These are phyloP conservation scores for Echria macrotheca DNA, from an alignment of 495 filamentous ascomycete species.

Conservation along the genomic window DNA sequence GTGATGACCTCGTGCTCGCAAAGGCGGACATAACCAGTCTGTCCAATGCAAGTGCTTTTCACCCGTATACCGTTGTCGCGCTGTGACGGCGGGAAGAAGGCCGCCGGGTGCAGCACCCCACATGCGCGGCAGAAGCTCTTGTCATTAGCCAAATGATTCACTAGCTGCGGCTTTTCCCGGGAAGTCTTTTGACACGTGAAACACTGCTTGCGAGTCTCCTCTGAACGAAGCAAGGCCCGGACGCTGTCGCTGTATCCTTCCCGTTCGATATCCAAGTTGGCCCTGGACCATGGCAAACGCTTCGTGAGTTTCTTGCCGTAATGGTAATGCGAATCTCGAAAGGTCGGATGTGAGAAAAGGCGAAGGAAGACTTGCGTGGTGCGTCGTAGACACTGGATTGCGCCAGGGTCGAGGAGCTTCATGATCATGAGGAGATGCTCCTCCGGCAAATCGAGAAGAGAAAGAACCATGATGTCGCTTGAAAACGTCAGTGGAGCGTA, in stretches of 20 bases:
- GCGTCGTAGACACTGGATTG: conserved; percentile 4
- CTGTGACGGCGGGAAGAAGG: conserved; percentile 1
- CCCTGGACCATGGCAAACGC: not conserved
- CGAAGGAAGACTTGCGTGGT: conserved; percentile 1
- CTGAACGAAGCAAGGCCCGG: not conserved
- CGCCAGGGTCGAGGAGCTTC: conserved; percentile 1
- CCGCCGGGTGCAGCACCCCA: not conserved
- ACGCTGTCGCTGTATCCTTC: not conserved
- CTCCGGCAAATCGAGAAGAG: conserved; percentile 1
- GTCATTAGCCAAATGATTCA: not conserved
- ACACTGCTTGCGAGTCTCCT: conserved; percentile 3
- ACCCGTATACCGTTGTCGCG: not conserved
- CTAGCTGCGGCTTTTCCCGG: not conserved
- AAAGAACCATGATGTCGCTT: not conserved
- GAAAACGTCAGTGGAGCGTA: too few species aligned
- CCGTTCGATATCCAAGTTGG: not conserved
- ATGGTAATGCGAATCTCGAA: not conserved
- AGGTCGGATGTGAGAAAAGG: not conserved
- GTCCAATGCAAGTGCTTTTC: conserved; percentile 1
- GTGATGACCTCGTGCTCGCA: conserved; percentile 5
- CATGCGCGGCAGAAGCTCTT: not conserved
- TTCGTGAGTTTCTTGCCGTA: not conserved
- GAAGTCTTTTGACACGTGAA: not conserved
- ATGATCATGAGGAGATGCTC: conserved; percentile 2
- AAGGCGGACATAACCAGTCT: not conserved